Percentiles rank a stretch among this genome's conserved stretches.
phyloP scores from a whole-genome alignment of 148 eudicot genomes.

The Salicornia ramosissima region DNA sequence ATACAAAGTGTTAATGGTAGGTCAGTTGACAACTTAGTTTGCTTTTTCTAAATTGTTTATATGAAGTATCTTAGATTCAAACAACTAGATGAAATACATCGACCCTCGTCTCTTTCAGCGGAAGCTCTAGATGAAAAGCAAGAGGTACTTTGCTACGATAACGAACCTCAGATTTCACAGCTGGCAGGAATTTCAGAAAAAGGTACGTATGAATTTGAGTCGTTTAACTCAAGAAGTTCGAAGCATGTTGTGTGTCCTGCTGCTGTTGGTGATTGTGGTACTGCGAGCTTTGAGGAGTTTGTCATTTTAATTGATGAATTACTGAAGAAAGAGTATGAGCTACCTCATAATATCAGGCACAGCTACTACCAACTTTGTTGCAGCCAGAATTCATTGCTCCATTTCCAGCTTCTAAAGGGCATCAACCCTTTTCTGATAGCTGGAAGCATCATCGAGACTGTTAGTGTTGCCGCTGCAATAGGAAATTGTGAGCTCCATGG shows the following conservation, averaged over 20 bases:
- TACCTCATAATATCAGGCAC: constrained; percentile 36
- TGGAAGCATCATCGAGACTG: constrained; percentile 47
- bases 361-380: constrained; percentile 51
- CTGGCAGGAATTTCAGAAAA: neutral
- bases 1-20: constrained; percentile 20
- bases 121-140: neutral
- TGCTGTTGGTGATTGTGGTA: neutral
- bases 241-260: neutral
- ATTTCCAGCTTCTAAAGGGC: constrained; percentile 36
- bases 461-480: constrained; percentile 42
- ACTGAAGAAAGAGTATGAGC: constrained; percentile 43
- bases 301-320: constrained; percentile 35
- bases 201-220: neutral
- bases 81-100: neutral
- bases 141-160: constrained; percentile 1
- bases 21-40: neutral
- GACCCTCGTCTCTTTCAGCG: neutral
- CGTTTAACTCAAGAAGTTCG: neutral
- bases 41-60: neutral
- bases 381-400: constrained; percentile 42
- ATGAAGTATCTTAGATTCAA: neutral
- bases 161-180: neutral
- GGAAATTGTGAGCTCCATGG: constrained; percentile 38
- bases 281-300: constrained; percentile 23
- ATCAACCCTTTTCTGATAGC: constrained; percentile 37